Evolutionary conservation across 2,329 filamentous ascomycete genomes (phyloP), one percentile per base, ranked within the genome.

Genomic region (Ceratocystis smalleyi): DNA sequence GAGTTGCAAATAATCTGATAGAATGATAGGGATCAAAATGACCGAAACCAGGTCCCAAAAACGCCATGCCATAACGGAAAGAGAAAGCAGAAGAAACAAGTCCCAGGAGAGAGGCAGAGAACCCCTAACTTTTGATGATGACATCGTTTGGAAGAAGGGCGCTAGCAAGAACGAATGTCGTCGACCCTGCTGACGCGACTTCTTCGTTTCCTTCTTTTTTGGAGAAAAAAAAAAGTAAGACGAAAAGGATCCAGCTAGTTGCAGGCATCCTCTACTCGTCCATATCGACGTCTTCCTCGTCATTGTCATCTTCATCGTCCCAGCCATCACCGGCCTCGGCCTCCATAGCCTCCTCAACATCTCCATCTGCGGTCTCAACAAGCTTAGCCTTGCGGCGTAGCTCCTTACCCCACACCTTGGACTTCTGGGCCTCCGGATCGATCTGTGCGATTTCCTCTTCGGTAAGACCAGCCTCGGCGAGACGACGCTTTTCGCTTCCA

Each of bases 401-500:
- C 71, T 78, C 76, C 43, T 72, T 73, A 65, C 77, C 75, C 69
- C 78, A 78, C 3, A 73, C 74, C 68, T 74, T 74, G 68, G 71
- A 71, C 67, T 72, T 71, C 68, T 70, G 69, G 67, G 72, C 71
- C 67, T 74, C 73, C 57, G 71, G 71, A 69, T 77, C 73, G 68
- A 77, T 76, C 73, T 81, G 80, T 45, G 71, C 72, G 51, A 75
- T 74, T 71, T 82, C 80, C 74, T 80, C 72, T 63, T 73, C 78
- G 69, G 79, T 72, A 64, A 68, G 67, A 63, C 74, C 79, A 72
- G 81, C 77, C 71, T 82, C 77, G 70, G 82, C 81, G 70, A 87
- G 75, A 65, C 77, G 75, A 71, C 77, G 77, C 76, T 79, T 80
- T 78, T 86, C 83, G 75, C 79, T 83, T 70, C 81, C 83, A 70